Evolutionary conservation across 768 basidiomycete species (phyloP).

Genomic region (Kwoniella newhampshirensis): DNA sequence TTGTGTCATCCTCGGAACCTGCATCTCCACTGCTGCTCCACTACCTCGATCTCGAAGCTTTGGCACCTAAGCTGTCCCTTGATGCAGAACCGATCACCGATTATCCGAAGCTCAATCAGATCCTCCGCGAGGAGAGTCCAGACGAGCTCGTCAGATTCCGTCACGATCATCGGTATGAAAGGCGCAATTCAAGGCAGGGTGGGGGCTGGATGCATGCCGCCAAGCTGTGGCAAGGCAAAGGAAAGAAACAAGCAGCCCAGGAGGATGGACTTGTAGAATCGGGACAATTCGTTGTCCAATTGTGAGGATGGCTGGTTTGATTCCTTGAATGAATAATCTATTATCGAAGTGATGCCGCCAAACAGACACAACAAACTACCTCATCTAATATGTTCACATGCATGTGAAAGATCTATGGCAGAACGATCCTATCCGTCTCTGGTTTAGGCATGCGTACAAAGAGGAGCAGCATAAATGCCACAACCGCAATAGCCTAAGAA

Average conservation of each 20-base stretch:
- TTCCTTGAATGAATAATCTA: too few species aligned
- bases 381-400: too few species aligned
- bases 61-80: slow-evolving; percentile 3
- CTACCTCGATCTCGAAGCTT: slow-evolving; percentile 7
- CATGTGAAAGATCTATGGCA: slow-evolving; percentile 13
- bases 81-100: background rate
- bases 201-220: slow-evolving; percentile 11
- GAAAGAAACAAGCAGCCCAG: background rate
- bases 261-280: too few species aligned
- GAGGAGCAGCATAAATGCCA: slow-evolving; percentile 31
- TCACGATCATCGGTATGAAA: background rate
- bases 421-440: slow-evolving; percentile 11
- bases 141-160: slow-evolving; percentile 4
- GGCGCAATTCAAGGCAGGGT: slow-evolving; percentile 1
- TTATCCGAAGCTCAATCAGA: background rate
- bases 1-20: background rate
- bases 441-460: slow-evolving; percentile 37
- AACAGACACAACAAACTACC: too few species aligned
- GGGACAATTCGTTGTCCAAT: too few species aligned
- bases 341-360: too few species aligned
- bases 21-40: background rate
- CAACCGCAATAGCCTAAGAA: slow-evolving; percentile 27
- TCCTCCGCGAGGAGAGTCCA: background rate
- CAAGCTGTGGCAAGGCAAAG: slow-evolving; percentile 11
- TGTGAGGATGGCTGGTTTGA: too few species aligned